Evolutionary conservation across 768 basidiomycete species (phyloP), one percentile per base, ranked within the genome.

Genomic region (Trametes cinnabarina): DNA sequence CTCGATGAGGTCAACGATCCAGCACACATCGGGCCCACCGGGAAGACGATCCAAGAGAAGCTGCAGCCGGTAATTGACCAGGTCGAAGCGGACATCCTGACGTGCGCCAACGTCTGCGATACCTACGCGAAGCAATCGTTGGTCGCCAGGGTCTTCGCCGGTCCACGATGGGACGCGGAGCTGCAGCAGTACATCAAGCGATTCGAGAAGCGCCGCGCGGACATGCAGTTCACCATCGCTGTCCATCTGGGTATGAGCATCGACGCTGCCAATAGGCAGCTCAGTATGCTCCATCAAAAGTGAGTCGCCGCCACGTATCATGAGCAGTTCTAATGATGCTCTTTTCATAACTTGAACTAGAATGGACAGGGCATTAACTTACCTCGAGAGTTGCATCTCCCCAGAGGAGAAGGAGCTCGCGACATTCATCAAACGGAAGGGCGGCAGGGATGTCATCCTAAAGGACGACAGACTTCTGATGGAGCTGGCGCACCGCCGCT

Each of bases 41-140:
- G 74, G 2, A 70, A 57, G 28, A 72, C 63, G 8, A 68, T 78
- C 52, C 63, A 72, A 34, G 74, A 70, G 5, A 68, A 74, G 2
- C 60, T 78, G 58, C 66, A 73, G 37, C 58, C 52, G 3, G 63
- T 76, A 3, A 60, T 72, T 10, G 57, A 65, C 14, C 42, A 49
- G 14, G 68, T 68, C 1, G 72, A 66, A 4, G 46, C 67, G 4
- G 71, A 74, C 47, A 72, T 74, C 58, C 63, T 68, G 58, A 35
- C 60, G 0, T 74, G 73, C 47, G 69, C 68, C 7, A 73, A 70
- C 34, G 55, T 61, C 2, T 74, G 73, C 52, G 72, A 74, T 37
- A 65, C 70, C 0, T 74, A 73, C 52, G 55, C 58, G 6, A 73
- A 72, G 66, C 71, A 71, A 59, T 58, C 56, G 3, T 54, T 66